Conservation (phyloP, 495 filamentous ascomycete species). For the Immersiella caudata region DNA sequence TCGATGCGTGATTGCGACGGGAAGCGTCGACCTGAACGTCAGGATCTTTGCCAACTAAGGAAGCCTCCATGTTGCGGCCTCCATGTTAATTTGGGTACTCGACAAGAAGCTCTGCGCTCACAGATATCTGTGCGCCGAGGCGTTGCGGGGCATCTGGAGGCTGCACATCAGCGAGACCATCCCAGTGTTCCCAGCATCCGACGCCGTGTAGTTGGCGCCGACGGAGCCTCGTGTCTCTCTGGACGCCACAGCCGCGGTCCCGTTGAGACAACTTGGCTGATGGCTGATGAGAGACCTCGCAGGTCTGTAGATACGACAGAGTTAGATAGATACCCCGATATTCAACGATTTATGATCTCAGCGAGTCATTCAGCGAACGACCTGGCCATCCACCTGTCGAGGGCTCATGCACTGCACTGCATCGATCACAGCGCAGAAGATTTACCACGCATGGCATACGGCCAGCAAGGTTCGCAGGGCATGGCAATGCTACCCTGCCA, state of each 20-base stretch:
- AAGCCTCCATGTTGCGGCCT: background rate
- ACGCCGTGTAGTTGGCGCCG: too few relatives aligned
- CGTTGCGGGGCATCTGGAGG: background rate
- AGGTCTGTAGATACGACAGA: constrained; percentile 34
- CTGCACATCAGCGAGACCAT: background rate
- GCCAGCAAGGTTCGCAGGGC: background rate
- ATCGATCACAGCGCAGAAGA: too few relatives aligned
- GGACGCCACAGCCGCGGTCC: background rate
- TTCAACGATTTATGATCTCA: constrained; percentile 35
- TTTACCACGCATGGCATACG: background rate
- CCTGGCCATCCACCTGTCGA: background rate
- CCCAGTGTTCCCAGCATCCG: too few relatives aligned
- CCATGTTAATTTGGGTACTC: background rate
- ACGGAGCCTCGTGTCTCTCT: background rate
- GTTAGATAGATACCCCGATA: constrained; percentile 42
- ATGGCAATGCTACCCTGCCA: background rate
- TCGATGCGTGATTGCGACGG: constrained; percentile 65
- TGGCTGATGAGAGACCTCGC: constrained; percentile 30
- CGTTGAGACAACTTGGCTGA: constrained; percentile 18
- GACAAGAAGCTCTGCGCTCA: background rate
- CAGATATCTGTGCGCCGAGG: background rate
- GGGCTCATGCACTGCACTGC: background rate
- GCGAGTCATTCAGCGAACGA: background rate
- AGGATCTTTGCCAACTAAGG: constrained; percentile 60
- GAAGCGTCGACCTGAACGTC: constrained; percentile 63